Evolutionary conservation across 2,329 filamentous ascomycete genomes (phyloP).

Genomic region (Aspergillus sp.): DNA sequence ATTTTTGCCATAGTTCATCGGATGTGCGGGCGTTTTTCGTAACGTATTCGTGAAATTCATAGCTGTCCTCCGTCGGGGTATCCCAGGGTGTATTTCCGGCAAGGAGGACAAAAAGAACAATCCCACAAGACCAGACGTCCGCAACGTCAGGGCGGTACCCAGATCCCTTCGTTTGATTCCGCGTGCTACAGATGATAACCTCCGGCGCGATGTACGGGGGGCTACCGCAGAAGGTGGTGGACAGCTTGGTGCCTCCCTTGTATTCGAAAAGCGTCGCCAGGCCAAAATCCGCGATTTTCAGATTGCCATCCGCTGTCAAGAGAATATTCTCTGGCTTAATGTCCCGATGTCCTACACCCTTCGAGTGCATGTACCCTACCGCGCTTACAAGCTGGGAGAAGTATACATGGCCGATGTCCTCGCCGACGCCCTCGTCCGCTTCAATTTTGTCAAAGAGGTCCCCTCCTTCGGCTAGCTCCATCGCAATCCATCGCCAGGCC

Average conservation of each 20-base stretch:
- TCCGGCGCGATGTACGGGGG: conserved; percentile 97
- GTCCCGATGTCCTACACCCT: conserved; percentile 89
- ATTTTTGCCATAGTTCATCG: conserved; percentile 79
- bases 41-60: conserved; percentile 87
- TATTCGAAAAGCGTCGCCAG: conserved; percentile 92
- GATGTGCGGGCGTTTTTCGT: conserved; percentile 75
- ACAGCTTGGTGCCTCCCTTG: conserved; percentile 77
- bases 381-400: conserved; percentile 89
- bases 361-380: conserved; percentile 92
- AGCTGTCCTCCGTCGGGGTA: conserved; percentile 79
- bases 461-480: conserved; percentile 93
- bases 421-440: conserved; percentile 88
- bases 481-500: conserved; percentile 94
- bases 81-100: conserved; percentile 99
- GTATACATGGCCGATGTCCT: conserved; percentile 95
- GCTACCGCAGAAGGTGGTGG: conserved; percentile 87
- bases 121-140: conserved; percentile 96
- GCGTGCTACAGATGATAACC: conserved; percentile 61
- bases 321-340: conserved; percentile 96
- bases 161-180: conserved; percentile 47
- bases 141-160: conserved; percentile 69
- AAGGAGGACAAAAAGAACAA: conserved; percentile 93
- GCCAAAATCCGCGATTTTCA: conserved; percentile 97
- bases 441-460: conserved; percentile 99
- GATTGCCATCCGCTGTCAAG: conserved; percentile 75